phyloP scores from a whole-genome alignment of 495 filamentous ascomycete genomes.

The Aspergillus heteromorphus region DNA sequence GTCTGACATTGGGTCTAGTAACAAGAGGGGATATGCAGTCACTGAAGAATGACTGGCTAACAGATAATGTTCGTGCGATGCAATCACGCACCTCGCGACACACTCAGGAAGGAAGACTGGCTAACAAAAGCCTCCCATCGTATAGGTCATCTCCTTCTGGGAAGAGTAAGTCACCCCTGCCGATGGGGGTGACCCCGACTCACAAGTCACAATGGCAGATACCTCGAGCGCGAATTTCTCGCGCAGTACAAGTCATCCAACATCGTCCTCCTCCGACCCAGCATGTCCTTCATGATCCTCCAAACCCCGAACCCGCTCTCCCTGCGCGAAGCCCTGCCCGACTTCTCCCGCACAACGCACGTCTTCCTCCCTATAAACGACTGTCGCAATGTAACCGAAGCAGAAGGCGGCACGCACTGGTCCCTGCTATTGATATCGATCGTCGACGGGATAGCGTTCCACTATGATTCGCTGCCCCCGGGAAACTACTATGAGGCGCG shows the following conservation, averaged over 20 bases:
- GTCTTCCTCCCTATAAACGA: slow-evolving; percentile 98
- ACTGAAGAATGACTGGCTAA: slow-evolving; percentile 91
- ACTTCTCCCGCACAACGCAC: slow-evolving; percentile 79
- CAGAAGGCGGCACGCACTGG: slow-evolving; percentile 94
- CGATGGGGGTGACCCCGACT: slow-evolving; percentile 4
- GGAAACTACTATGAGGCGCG: slow-evolving; percentile 70
- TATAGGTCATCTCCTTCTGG: slow-evolving; percentile 82
- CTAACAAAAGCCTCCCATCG: slow-evolving; percentile 11
- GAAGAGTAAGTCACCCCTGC: slow-evolving; percentile 65
- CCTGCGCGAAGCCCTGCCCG: slow-evolving; percentile 49
- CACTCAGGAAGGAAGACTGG: slow-evolving; percentile 4
- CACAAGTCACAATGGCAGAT: slow-evolving; percentile 44
- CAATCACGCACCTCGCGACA: background rate
- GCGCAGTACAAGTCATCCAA: slow-evolving; percentile 66
- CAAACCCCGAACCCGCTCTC: slow-evolving; percentile 70
- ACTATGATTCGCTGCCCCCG: slow-evolving; percentile 87
- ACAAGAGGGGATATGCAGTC: slow-evolving; percentile 81
- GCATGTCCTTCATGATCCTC: slow-evolving; percentile 90
- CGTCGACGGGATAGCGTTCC: slow-evolving; percentile 87
- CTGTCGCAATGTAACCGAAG: slow-evolving; percentile 62
- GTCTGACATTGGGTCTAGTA: slow-evolving; percentile 38
- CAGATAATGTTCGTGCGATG: slow-evolving; percentile 74
- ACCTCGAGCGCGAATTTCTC: slow-evolving; percentile 84
- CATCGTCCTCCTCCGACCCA: slow-evolving; percentile 87
- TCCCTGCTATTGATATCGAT: slow-evolving; percentile 84